Base-by-base conservation (phyloP, 73 alveolate genomes). In the Breviolum minutum region DNA sequence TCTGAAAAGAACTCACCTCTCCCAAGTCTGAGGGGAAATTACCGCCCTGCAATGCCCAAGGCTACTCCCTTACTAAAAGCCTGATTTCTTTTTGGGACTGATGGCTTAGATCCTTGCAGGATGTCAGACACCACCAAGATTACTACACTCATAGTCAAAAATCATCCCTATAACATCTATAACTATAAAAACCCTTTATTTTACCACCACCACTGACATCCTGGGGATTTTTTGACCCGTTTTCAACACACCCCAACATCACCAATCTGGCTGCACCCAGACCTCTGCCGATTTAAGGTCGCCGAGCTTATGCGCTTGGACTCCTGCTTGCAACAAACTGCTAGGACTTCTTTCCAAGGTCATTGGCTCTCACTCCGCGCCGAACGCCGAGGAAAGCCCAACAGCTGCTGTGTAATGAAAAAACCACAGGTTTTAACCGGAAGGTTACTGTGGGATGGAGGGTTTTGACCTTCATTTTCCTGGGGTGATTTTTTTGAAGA, bases 261-360 rank as follows among this genome's bases (percentile, higher is more conserved):
- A 13, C 63, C 63, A 77, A n/a, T n/a, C n/a, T 77, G 24, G 10
- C 89, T 7, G 60, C 70, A 19, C 7, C 30, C 74, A 32, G 63
- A 19, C 97, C 97, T 90, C 97, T 6, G 97, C 97, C 26, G 64
- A 17, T 24, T 76, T 73, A 13, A 90, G 87, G 87, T 90, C 87
- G n/a, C 77, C 77, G 77, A 48, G 63, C 88, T 90, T 90, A 54
- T 90, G 97, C 26, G 89, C 97, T 27, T 74, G 27, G 26, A 79
- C 79, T 14, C 97, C 97, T 61, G 97, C 97, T 60, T 71, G 89
- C n/a, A 91, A 40, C 79, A 74, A 13, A 79, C 66, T 8, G 61
- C n/a, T 30, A 60, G 89, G 80, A 5, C 48, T 60, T 10, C 77
- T n/a, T 77, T 62, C 94, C 76, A 62, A 27, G 20, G 97, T 73